Percentiles rank a stretch among this genome's conserved stretches.
Evolutionary conservation across 768 basidiomycete genomes (phyloP).

Genomic region (Pleurotus djamor): DNA sequence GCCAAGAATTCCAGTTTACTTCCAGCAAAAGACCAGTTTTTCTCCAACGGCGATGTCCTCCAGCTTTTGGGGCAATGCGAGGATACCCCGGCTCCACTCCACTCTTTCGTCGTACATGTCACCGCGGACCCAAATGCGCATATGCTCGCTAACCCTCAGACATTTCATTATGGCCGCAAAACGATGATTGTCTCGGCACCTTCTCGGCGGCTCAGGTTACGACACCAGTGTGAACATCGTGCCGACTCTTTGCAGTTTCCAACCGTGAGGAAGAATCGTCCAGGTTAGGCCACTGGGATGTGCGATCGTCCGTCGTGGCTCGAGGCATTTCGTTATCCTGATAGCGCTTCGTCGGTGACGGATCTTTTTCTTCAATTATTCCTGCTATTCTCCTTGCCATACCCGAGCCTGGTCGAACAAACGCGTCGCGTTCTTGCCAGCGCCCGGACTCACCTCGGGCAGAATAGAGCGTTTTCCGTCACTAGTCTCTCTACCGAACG

Average conservation of each 20-base stretch:
- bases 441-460: neutral
- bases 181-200: neutral
- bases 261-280: neutral
- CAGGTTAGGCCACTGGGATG: neutral
- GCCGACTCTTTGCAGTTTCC: neutral
- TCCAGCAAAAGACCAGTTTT: neutral
- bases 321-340: too few species aligned
- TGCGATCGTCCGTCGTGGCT: too few species aligned
- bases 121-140: constrained; percentile 1
- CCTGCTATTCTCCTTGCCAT: neutral
- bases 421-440: neutral
- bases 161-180: neutral
- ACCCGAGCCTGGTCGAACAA: neutral
- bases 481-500: neutral
- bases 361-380: neutral
- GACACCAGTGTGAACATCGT: neutral
- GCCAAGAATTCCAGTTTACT: neutral
- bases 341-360: neutral
- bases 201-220: neutral
- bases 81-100: neutral
- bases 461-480: neutral
- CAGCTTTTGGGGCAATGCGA: neutral
- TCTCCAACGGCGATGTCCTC: neutral
- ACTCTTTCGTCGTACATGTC: neutral
- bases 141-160: neutral